Evolutionary conservation across 2,329 filamentous ascomycete species (phyloP).

Genomic region (Lachnellula cervina): DNA sequence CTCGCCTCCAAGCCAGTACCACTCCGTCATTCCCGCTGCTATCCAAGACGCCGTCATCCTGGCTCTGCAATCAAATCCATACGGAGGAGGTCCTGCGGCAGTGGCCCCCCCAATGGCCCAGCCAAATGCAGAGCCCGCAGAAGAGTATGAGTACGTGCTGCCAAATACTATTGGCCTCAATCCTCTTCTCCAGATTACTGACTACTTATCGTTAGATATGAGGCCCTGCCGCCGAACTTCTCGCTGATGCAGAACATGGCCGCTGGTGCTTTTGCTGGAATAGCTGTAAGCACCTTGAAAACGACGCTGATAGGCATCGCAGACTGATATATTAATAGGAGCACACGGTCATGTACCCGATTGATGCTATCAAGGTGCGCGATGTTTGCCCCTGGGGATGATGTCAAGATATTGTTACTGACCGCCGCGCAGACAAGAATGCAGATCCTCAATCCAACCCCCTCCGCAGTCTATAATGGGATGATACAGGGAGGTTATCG

Average conservation of each 20-base stretch:
- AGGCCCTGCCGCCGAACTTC: slow-evolving; percentile 90
- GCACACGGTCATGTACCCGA: slow-evolving; percentile 98
- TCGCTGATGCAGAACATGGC: slow-evolving; percentile 91
- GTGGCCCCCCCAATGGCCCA: slow-evolving; percentile 66
- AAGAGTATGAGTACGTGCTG: slow-evolving; percentile 60
- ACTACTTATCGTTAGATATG: slow-evolving; percentile 56
- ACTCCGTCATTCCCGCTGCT: slow-evolving; percentile 5
- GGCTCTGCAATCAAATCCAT: slow-evolving; percentile 54
- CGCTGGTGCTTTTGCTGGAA: slow-evolving; percentile 89
- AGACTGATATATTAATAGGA: slow-evolving; percentile 53
- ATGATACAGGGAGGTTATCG: slow-evolving; percentile 89
- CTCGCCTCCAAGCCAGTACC: not conserved
- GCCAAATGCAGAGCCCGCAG: slow-evolving; percentile 57
- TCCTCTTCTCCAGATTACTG: slow-evolving; percentile 14
- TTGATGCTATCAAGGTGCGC: slow-evolving; percentile 90
- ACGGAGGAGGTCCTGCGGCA: slow-evolving; percentile 61
- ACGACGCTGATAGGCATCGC: slow-evolving; percentile 10
- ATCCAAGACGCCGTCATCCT: slow-evolving; percentile 46
- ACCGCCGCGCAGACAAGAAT: slow-evolving; percentile 71
- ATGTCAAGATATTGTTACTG: slow-evolving; percentile 14
- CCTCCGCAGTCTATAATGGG: slow-evolving; percentile 78
- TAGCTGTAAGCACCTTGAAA: slow-evolving; percentile 24
- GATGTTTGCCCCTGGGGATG: slow-evolving; percentile 2
- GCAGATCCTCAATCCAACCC: slow-evolving; percentile 86
- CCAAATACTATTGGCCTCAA: slow-evolving; percentile 2